Base-by-base conservation (phyloP, 2,329 filamentous ascomycete species). In the Calonectria pauciramosa region DNA sequence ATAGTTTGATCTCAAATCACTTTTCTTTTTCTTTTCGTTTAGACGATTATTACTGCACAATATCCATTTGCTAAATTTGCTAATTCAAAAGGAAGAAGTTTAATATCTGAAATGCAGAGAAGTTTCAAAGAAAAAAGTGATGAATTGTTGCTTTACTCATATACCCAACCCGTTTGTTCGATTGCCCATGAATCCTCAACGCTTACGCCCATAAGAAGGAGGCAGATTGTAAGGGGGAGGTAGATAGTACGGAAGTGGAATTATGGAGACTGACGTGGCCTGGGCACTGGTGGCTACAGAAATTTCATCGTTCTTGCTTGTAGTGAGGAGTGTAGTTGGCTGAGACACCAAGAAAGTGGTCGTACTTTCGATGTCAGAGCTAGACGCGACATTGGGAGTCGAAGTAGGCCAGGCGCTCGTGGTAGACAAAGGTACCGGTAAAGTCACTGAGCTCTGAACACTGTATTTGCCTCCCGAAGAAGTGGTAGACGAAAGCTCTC, bases 261-360 rank as follows among this genome's bases (percentile, higher is more conserved):
- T 23, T 41, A 76, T 71, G 8, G 81, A 81, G 11, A 59, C 63
- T 4, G 72, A 66, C 30, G 59, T 59, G 7, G 69, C 59, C 7
- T 67, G 28, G 20, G 67, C 41, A 20, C 51, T 72, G 5, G 72
- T 68, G 1, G 64, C 69, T 10, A 38, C 54, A 8, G 70, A 65
- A 2, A 47, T 41, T n/a, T 75, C 63, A 1, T 60, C 64, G 11
- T 66, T 65, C 49, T 79, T 80, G 74, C 77, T 78, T 0, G 78
- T 80, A 1, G 80, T 82, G 1, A 79, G 41, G n/a, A 82, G 28
- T 1, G 81, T 83, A 1, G 81, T 82, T 10, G 76, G 76, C 38
- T 59, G 74, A 16, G 72, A 69, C 4, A n/a, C 65, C 16, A 41
- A 30, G 14, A 9, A 16, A 10, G 75, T 71, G 4, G 76, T 78